phyloP scores from a whole-genome alignment of 176 grass and related monocot species.

The Eremochloa ophiuroides region DNA sequence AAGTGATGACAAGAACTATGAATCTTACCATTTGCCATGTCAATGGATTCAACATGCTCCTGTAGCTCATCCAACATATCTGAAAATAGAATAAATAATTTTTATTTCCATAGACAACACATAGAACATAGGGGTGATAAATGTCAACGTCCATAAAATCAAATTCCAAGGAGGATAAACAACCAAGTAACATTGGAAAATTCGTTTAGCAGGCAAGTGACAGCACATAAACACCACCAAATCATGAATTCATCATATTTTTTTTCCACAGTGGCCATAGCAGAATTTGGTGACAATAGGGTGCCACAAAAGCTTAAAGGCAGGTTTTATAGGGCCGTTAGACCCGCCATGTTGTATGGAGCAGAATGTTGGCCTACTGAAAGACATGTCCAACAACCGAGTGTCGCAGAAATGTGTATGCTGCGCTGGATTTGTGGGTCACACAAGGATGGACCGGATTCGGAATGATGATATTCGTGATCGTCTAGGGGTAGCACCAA shows the following conservation, averaged over 20 bases:
- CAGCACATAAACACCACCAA: neutral
- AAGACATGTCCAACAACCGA: too few relatives aligned
- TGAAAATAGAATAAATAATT: constrained; percentile 24
- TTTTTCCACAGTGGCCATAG: too few relatives aligned
- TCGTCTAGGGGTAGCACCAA: too few relatives aligned
- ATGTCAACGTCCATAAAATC: neutral
- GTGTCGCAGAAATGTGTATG: too few relatives aligned
- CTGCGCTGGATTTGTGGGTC: too few relatives aligned
- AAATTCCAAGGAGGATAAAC: neutral
- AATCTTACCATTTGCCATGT: constrained; percentile 69
- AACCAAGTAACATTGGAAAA: neutral
- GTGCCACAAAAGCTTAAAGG: too few relatives aligned
- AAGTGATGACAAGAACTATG: neutral
- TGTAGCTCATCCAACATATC: constrained; percentile 78
- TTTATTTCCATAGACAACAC: neutral
- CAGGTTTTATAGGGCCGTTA: too few relatives aligned
- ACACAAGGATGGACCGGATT: too few relatives aligned
- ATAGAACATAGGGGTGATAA: neutral
- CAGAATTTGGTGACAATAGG: too few relatives aligned
- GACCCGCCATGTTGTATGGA: too few relatives aligned
- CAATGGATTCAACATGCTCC: constrained; percentile 77
- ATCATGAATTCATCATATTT: neutral
- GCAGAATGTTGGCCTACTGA: too few relatives aligned
- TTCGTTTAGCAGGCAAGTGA: neutral
- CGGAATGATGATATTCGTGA: too few relatives aligned